These are phyloP conservation scores for Trichoderma koningiopsis DNA, from an alignment of 2,329 filamentous ascomycete species.

Conservation along the genomic window DNA sequence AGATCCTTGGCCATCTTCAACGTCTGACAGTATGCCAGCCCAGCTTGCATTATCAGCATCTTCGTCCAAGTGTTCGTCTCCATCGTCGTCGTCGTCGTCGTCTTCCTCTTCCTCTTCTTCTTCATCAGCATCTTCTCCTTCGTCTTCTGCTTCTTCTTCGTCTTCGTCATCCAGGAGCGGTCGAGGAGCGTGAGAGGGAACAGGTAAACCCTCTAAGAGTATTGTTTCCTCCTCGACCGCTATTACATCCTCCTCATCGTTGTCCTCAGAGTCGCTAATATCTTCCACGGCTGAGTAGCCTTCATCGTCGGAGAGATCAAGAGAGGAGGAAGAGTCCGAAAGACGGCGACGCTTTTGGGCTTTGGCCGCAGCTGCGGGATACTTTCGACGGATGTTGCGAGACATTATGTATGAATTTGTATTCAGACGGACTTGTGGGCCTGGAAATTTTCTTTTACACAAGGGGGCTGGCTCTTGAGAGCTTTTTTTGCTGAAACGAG, in stretches of 20 bases:
- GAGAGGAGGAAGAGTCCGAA: slow-evolving; percentile 59
- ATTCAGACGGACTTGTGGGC: slow-evolving; percentile 9
- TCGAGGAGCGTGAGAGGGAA: slow-evolving; percentile 53
- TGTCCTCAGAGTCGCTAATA: slow-evolving; percentile 74
- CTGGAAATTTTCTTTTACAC: background rate
- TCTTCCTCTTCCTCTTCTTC: slow-evolving; percentile 40
- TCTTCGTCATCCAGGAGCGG: slow-evolving; percentile 44
- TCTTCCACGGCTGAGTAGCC: slow-evolving; percentile 78
- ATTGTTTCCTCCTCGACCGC: slow-evolving; percentile 79
- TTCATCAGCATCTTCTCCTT: slow-evolving; percentile 41
- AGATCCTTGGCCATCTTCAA: slow-evolving; percentile 48
- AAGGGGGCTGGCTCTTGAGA: background rate
- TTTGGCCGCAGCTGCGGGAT: slow-evolving; percentile 48
- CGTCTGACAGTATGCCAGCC: slow-evolving; percentile 56
- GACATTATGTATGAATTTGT: slow-evolving; percentile 45
- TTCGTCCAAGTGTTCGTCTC: slow-evolving; percentile 40
- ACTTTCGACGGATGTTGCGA: slow-evolving; percentile 56
- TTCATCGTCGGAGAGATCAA: slow-evolving; percentile 65
- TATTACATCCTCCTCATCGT: slow-evolving; percentile 77
- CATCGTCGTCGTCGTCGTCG: slow-evolving; percentile 45
- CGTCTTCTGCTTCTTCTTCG: slow-evolving; percentile 44
- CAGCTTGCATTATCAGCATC: slow-evolving; percentile 54
- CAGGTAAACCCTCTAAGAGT: slow-evolving; percentile 49
- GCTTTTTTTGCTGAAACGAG: background rate
- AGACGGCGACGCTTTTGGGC: slow-evolving; percentile 50